Conservation (phyloP, 257 asterid genomes). For the Solanum virginianum region DNA sequence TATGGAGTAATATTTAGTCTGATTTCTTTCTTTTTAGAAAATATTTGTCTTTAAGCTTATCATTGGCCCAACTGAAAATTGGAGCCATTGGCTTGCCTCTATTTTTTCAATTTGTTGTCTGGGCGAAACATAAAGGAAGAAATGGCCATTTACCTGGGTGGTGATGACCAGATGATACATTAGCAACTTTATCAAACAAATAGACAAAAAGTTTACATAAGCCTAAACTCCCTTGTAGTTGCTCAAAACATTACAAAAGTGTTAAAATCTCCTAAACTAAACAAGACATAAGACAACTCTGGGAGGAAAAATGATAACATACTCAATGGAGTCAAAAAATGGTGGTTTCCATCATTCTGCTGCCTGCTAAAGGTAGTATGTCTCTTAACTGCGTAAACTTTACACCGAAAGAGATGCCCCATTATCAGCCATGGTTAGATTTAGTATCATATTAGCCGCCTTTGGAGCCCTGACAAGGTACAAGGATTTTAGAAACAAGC, state of each 20-base stretch:
- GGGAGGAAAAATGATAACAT: background rate
- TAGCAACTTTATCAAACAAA: background rate
- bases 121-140: background rate
- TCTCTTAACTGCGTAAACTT: background rate
- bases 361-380: background rate
- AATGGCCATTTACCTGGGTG: background rate
- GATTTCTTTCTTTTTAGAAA: too few species aligned
- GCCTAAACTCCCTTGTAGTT: background rate
- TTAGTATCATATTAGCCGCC: constrained; percentile 86
- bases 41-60: too few species aligned
- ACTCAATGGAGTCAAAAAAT: background rate
- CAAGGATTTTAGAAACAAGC: background rate
- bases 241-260: background rate
- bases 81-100: background rate
- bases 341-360: background rate
- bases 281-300: background rate
- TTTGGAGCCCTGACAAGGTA: constrained; percentile 69
- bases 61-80: too few species aligned
- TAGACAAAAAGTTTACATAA: background rate
- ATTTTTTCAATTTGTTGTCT: background rate
- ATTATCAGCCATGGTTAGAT: constrained; percentile 62
- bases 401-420: constrained; percentile 82
- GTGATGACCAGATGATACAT: background rate
- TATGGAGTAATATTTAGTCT: too few species aligned
- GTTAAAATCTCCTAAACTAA: background rate